phyloP scores from a whole-genome alignment of 257 asterid genomes.

The Nicotiana knightiana region DNA sequence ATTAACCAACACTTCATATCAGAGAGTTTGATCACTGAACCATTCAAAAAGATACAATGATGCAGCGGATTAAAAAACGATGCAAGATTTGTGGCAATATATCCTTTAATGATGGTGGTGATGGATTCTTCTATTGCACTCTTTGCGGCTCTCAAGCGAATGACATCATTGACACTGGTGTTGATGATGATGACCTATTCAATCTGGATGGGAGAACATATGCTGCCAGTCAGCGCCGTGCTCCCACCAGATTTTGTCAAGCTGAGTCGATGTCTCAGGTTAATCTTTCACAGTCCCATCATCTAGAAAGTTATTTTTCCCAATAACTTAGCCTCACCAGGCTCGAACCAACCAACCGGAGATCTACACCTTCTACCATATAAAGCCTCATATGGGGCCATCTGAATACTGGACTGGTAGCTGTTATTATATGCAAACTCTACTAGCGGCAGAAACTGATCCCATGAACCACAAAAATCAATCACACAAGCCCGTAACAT shows the following conservation, averaged over 20 bases:
- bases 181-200: constrained; percentile 23
- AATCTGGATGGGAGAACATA: constrained; percentile 21
- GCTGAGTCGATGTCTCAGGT: constrained; percentile 39
- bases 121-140: constrained; percentile 52
- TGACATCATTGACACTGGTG: constrained; percentile 29
- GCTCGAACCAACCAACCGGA: too few species aligned
- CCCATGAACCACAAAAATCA: too few species aligned
- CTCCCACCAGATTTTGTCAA: constrained; percentile 7
- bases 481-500: too few species aligned
- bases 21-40: neutral
- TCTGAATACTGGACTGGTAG: too few species aligned
- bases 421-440: too few species aligned
- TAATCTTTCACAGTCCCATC: constrained; percentile 28
- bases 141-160: constrained; percentile 53
- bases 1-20: neutral
- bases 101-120: constrained; percentile 36
- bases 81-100: constrained; percentile 44
- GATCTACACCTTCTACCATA: too few species aligned
- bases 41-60: constrained; percentile 22
- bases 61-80: constrained; percentile 18
- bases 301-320: constrained; percentile 13
- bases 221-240: constrained; percentile 26
- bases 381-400: too few species aligned
- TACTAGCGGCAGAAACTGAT: too few species aligned
- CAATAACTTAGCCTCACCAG: too few species aligned